phyloP scores from a whole-genome alignment of 176 grass and related monocot genomes.

The Hyparrhenia diplandra region DNA sequence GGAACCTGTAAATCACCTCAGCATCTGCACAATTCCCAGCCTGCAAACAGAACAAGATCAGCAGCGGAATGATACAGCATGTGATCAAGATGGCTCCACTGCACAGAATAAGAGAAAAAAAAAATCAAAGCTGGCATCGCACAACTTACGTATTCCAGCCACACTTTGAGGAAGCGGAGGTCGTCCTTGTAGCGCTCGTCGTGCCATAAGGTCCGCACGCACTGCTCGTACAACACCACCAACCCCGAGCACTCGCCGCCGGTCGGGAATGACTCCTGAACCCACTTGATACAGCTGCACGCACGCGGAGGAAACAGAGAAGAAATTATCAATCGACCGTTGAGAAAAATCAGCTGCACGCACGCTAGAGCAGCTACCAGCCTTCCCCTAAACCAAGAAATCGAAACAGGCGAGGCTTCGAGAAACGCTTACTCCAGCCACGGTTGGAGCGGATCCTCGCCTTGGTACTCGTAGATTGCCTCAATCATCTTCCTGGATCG shows the following conservation, averaged over 20 bases:
- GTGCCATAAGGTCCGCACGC: conserved; percentile 84
- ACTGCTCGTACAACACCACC: conserved; percentile 96
- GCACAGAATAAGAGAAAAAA: neutral
- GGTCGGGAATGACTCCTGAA: conserved; percentile 88
- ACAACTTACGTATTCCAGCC: conserved; percentile 87
- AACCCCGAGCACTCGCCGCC: conserved; percentile 85
- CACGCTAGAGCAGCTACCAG: neutral
- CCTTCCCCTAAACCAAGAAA: no score
- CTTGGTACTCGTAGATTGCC: conserved; percentile 70
- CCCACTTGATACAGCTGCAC: conserved; percentile 94
- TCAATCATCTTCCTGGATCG: conserved; percentile 74
- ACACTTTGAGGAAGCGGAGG: conserved; percentile 96
- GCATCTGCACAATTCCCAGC: conserved; percentile 72
- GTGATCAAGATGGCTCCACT: neutral
- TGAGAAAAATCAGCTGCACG: no score
- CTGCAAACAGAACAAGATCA: conserved; percentile 38
- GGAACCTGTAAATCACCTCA: conserved; percentile 74
- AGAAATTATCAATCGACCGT: neutral
- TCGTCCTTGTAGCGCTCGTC: conserved; percentile 78
- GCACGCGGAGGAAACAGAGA: conserved; percentile 5
- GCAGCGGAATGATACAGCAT: neutral
- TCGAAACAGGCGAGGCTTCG: neutral
- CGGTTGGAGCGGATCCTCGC: conserved; percentile 81
- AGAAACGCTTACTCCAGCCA: conserved; percentile 83
- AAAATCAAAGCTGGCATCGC: neutral